Evolutionary conservation across 2,329 filamentous ascomycete genomes (phyloP), one percentile per base, ranked within the genome.

Genomic region (Talaromyces sp.): DNA sequence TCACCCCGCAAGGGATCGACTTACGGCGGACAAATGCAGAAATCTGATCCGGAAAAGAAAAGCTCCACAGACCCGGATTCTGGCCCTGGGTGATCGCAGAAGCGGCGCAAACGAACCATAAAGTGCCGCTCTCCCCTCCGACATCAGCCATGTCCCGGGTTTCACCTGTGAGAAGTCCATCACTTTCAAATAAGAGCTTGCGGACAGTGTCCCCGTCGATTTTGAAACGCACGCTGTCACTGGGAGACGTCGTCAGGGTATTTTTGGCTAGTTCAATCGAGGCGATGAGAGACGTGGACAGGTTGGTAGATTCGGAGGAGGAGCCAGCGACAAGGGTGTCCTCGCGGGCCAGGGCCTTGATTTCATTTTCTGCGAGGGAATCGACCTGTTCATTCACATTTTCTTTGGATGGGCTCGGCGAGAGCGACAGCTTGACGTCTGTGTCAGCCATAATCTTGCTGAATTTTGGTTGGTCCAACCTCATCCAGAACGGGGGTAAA

Each of bases 401-500:
- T 48, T 48, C 43, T 9, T 48, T 48, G 43, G 43, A 48, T 21
- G 1, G n/a, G 11, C 19, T 24, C 21, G 43, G 21, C n/a, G 19
- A 48, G 11, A 48, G 21, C 2, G 31, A 21, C 19, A 35, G 38
- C 12, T n/a, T 31, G 46, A 52, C 17, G 9, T 14, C 14, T 7
- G 17, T 38, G 19, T 59, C 53, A 7, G 32, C 17, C 35, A 48
- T 27, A 11, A 27, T 6, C 12, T 62, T 59, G 19, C 19, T 32
- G 43, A 43, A 19, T 29, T 54, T 43, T 7, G 70, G 69, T 50
- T 70, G 64, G 26, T 62, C 48, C 17, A 75, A 62, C 26, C 71
- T 65, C 52, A 70, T 67, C 85, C 84, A 87, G 64, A 86, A 86
- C 0, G 84, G 85, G 2, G 85, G 84, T 5, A 87, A 67, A 35